Evolutionary conservation across 768 basidiomycete genomes (phyloP).

Genomic region (Lentinula raphanica): DNA sequence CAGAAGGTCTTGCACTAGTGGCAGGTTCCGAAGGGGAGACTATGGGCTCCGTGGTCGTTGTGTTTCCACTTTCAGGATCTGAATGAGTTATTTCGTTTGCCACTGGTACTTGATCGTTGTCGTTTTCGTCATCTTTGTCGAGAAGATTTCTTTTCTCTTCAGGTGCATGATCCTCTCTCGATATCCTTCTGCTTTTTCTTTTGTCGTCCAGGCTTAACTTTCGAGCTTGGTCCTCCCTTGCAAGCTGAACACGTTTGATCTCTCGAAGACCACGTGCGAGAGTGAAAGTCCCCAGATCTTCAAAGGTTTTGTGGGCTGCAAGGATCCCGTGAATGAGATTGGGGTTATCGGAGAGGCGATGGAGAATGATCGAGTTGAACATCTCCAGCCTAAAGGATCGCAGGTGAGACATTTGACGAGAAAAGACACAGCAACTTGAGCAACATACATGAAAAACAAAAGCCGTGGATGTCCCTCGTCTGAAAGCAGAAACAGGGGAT

Average conservation of each 20-base stretch:
- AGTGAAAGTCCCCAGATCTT: conserved; percentile 90
- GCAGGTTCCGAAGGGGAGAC: conserved; percentile 39
- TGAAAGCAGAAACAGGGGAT: conserved; percentile 80
- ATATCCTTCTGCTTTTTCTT: conserved; percentile 30
- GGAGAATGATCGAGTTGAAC: conserved; percentile 80
- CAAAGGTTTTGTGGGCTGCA: conserved; percentile 78
- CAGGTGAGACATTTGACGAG: neutral
- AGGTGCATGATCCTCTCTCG: conserved; percentile 32
- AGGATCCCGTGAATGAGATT: conserved; percentile 85
- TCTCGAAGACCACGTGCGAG: conserved; percentile 81
- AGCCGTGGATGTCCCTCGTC: conserved; percentile 95
- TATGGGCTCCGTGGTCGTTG: conserved; percentile 27
- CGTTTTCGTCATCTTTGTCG: conserved; percentile 41
- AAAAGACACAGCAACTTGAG: neutral
- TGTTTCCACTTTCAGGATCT: conserved; percentile 23
- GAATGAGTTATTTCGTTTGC: neutral
- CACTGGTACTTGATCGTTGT: conserved; percentile 13
- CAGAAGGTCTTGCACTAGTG: conserved; percentile 42
- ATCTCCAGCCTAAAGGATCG: conserved; percentile 66
- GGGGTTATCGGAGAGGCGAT: conserved; percentile 78
- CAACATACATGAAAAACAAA: conserved; percentile 76
- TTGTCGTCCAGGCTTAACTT: conserved; percentile 34
- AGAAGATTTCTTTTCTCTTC: conserved; percentile 68
- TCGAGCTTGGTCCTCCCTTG: conserved; percentile 61
- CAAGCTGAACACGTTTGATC: conserved; percentile 66